Evolutionary conservation across 148 eudicot species (phyloP), one percentile per base, ranked within the genome.

Genomic region (Fallopia convolvulus): DNA sequence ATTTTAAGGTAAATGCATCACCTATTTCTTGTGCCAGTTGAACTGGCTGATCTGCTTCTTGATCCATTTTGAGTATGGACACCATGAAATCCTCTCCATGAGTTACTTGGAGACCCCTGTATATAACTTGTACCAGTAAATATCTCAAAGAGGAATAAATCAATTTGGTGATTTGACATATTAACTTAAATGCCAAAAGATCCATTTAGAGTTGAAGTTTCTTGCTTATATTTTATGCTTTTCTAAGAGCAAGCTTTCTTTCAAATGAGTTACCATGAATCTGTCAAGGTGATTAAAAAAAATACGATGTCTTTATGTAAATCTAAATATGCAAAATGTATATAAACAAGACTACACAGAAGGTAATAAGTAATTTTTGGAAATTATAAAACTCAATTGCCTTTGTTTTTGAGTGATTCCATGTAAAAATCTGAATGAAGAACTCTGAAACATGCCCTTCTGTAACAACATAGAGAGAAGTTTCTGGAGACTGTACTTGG

Each of bases 371-470:
- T 44, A 44, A 1, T 0, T 44, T 44, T 44, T 4, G 46, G 6
- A 9, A 44, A 2, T 44, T 36, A 49, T 40, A 68, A 21, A 50
- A 44, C 77, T 66, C 41, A 63, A 26, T 49, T 87, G 89, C 94
- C 72, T 83, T 84, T 50, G 90, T 82, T 77, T 88, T 90, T 70
- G 87, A 79, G 77, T 82, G 77, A 79, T 90, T 89, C 94, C 94
- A 90, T 74, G 85, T 84, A 81, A 90, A 90, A 75, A 88, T 85
- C 55, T 84, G 83, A 56, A 92, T 88, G 79, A 88, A 90, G 79
- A 87, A 87, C 40, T 84, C 80, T 71, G 92, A 90, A 80, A 88
- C 94, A 71, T 80, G 75, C 61, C 92, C 87, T 81, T 90, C 94
- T 44, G 81, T 82, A 60, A 90, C 82, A 32, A 87, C 77, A 81